Evolutionary conservation across 345 rosid species (phyloP).

Genomic region (Syzygium grande): DNA sequence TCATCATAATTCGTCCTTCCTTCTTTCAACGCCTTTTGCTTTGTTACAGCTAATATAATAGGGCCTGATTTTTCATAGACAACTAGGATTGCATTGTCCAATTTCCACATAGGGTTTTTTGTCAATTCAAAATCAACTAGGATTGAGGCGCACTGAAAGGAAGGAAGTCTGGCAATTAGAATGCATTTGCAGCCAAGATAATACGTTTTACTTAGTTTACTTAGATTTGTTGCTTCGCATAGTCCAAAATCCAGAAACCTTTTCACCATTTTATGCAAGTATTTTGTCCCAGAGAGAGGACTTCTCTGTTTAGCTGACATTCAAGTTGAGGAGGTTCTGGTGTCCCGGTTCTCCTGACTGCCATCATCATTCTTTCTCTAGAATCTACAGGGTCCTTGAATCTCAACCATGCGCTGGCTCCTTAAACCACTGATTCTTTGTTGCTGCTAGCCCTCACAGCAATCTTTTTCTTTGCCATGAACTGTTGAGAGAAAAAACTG

Average conservation of each 20-base stretch:
- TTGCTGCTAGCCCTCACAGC: background rate
- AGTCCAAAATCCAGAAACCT: background rate
- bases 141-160: background rate
- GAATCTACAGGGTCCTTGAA: background rate
- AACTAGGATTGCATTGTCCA: background rate
- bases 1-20: background rate
- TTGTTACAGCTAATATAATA: background rate
- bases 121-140: background rate
- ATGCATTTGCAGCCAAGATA: background rate
- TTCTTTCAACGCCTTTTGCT: background rate
- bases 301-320: background rate
- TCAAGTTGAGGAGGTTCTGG: background rate
- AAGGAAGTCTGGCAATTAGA: background rate
- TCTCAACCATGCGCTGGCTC: background rate
- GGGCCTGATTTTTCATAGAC: background rate
- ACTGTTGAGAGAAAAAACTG: too few relatives aligned
- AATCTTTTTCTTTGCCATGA: background rate
- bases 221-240: background rate
- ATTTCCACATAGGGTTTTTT: background rate
- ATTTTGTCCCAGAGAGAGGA: background rate
- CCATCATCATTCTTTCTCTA: background rate
- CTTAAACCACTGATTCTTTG: background rate
- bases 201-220: background rate
- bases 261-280: background rate
- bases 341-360: background rate